Conservation (phyloP, 495 filamentous ascomycete genomes). For the Daldinia bambusicola region DNA sequence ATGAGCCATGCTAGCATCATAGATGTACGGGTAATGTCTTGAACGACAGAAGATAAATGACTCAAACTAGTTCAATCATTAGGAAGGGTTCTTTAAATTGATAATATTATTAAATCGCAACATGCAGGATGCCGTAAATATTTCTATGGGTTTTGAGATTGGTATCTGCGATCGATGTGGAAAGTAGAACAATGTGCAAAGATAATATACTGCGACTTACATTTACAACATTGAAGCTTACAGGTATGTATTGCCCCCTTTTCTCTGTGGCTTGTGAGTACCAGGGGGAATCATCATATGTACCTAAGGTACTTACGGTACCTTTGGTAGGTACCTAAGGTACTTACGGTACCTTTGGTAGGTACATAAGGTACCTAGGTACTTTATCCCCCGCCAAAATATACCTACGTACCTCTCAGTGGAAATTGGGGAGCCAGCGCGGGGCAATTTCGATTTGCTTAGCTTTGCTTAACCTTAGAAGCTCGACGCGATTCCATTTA, state of each 20-base stretch:
- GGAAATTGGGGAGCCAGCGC: conserved; percentile 1
- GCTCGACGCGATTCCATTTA: conserved; percentile 37
- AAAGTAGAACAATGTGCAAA: no score
- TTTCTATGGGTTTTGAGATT: no score
- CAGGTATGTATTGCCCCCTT: no score
- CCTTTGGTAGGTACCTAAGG: no score
- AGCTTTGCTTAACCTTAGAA: neutral
- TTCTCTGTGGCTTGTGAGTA: neutral
- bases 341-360: no score
- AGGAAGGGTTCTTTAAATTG: neutral
- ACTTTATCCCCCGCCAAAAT: conserved; percentile 19
- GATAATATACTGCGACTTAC: no score
- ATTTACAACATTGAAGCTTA: no score
- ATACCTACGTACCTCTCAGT: conserved; percentile 6
- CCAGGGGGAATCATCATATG: no score
- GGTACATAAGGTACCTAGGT: conserved; percentile 6
- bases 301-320: neutral
- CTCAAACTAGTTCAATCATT: neutral
- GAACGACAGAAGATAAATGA: neutral
- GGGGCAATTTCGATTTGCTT: conserved; percentile 28
- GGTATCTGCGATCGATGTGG: no score
- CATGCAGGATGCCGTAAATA: no score
- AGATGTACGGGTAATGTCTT: neutral
- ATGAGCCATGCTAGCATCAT: conserved; percentile 7
- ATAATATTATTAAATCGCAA: neutral